Evolutionary conservation across 805 yeast species (phyloP).

Genomic region (Lachancea lanzarotensis): DNA sequence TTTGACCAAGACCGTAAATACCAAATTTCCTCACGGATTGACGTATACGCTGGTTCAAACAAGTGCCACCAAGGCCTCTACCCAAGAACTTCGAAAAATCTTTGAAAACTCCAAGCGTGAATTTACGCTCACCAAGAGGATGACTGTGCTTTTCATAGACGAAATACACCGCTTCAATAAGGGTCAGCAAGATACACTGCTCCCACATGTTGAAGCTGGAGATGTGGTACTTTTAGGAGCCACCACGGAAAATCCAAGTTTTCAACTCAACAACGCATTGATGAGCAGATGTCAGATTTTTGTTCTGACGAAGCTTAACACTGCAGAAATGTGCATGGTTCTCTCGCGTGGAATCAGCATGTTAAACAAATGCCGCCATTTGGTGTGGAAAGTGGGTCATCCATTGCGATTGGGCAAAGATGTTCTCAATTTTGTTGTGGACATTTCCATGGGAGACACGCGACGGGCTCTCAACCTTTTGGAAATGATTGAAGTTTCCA

Average conservation of each 20-base stretch:
- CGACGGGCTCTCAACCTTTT: constrained; percentile 73
- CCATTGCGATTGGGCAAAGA: constrained; percentile 48
- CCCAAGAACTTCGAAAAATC: constrained; percentile 55
- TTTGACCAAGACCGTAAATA: constrained; percentile 27
- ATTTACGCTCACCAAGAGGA: constrained; percentile 38
- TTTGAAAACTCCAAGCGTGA: constrained; percentile 40
- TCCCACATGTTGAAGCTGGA: constrained; percentile 82
- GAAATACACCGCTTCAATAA: constrained; percentile 87
- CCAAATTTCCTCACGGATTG: constrained; percentile 3
- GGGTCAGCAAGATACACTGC: constrained; percentile 79
- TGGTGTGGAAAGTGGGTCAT: constrained; percentile 34
- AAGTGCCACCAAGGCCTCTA: constrained; percentile 67
- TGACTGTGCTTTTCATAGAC: constrained; percentile 76
- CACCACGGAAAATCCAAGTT: constrained; percentile 93
- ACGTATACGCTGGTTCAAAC: constrained; percentile 59
- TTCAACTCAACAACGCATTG: constrained; percentile 73
- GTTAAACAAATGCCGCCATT: constrained; percentile 52
- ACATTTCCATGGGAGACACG: constrained; percentile 82
- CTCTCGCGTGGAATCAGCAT: constrained; percentile 51
- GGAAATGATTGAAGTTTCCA: constrained; percentile 68
- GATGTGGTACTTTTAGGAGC: constrained; percentile 82
- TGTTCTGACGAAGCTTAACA: constrained; percentile 48
- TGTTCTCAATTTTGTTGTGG: constrained; percentile 61
- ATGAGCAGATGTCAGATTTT: constrained; percentile 80
- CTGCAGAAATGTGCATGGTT: constrained; percentile 46